Conservation (phyloP, 306 rosid species). For the Quercus wislizeni region DNA sequence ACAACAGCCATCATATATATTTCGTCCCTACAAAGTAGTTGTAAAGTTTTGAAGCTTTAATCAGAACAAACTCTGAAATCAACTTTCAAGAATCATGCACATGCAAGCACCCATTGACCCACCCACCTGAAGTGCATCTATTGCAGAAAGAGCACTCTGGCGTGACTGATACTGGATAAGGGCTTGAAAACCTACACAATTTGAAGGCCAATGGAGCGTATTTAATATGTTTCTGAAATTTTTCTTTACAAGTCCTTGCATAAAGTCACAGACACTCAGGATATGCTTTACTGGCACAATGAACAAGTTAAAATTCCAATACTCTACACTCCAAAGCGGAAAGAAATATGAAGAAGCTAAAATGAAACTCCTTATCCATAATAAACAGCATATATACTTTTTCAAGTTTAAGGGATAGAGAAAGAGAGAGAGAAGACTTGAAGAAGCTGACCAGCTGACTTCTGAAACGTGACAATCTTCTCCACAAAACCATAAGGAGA, state of each 20-base stretch:
- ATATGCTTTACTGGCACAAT: not conserved
- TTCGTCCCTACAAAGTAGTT: conserved; percentile 69
- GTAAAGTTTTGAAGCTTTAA: conserved; percentile 17
- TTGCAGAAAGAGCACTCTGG: conserved; percentile 84
- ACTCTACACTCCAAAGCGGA: not conserved
- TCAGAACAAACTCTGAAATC: conserved; percentile 21
- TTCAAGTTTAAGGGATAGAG: conserved; percentile 37
- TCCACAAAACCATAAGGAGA: conserved; percentile 97
- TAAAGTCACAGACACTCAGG: conserved; percentile 8
- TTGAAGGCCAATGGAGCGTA: conserved; percentile 25
- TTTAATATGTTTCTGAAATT: conserved; percentile 16
- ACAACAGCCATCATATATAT: conserved; percentile 97
- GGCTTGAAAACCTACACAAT: conserved; percentile 89
- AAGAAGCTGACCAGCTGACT: conserved; percentile 99
- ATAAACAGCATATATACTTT: conserved; percentile 8
- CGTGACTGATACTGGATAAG: conserved; percentile 85
- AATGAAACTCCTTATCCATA: not conserved
- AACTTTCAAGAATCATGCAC: conserved; percentile 4
- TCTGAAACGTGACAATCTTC: conserved; percentile 99
- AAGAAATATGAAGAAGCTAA: conserved; percentile 1
- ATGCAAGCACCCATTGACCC: conserved; percentile 8
- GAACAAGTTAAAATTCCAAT: not conserved
- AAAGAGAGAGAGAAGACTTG: conserved; percentile 60
- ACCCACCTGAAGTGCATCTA: conserved; percentile 87
- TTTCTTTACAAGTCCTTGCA: not conserved